phyloP scores from a whole-genome alignment of 2,329 filamentous ascomycete species.

The Trichoderma breve region DNA sequence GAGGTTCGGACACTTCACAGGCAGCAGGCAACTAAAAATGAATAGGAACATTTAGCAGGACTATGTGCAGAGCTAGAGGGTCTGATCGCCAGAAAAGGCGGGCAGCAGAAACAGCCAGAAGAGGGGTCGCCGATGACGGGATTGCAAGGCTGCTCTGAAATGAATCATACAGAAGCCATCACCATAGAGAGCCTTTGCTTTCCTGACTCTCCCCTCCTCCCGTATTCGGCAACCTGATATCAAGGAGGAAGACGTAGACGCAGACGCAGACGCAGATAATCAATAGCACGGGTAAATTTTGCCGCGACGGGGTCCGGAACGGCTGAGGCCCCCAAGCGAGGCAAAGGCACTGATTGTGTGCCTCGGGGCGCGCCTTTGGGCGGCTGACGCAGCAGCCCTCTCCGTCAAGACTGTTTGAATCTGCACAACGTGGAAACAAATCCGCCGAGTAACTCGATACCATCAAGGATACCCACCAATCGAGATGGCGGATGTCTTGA shows the following conservation, averaged over 20 bases:
- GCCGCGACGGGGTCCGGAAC: background rate
- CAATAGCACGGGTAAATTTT: background rate
- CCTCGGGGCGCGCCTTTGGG: background rate
- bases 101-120: background rate
- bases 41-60: background rate
- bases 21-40: background rate
- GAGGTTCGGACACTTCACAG: background rate
- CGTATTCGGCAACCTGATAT: background rate
- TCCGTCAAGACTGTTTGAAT: background rate
- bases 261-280: background rate
- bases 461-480: background rate
- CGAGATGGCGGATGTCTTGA: background rate
- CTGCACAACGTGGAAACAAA: background rate
- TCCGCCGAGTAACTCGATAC: background rate
- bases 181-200: background rate
- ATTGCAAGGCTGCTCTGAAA: background rate
- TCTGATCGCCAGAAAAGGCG: background rate
- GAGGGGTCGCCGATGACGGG: background rate
- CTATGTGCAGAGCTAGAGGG: background rate
- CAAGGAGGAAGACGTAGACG: background rate
- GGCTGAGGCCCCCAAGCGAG: conserved; percentile 2
- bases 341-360: background rate
- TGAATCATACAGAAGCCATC: background rate
- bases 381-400: background rate
- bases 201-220: background rate